Percentiles rank a stretch among this genome's conserved stretches.
These are phyloP conservation scores for Macrophomina pseudophaseolina DNA, from an alignment of 2,329 filamentous ascomycete species.

Conservation along the genomic window DNA sequence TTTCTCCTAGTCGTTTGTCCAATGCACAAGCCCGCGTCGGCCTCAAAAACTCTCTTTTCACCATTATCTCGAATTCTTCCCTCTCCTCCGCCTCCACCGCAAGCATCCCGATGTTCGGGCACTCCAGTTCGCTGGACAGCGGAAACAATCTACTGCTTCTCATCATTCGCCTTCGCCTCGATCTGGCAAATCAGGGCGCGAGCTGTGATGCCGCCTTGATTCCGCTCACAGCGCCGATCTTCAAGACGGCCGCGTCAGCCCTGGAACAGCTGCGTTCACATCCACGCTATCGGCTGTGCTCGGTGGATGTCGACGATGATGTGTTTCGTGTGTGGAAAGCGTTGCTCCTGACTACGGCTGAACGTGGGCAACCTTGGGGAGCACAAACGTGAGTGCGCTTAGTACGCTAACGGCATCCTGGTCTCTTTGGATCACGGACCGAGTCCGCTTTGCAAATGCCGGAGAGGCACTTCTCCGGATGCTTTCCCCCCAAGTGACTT, in stretches of 20 bases:
- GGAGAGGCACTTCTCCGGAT: constrained; percentile 35
- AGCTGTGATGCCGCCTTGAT: constrained; percentile 43
- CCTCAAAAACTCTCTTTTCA: constrained; percentile 39
- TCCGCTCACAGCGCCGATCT: constrained; percentile 31
- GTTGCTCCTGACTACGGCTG: constrained; percentile 30
- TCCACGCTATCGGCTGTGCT: background rate
- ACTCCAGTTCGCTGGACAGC: constrained; percentile 28
- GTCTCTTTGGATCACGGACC: constrained; percentile 33
- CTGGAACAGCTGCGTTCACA: background rate
- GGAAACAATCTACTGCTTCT: constrained; percentile 34
- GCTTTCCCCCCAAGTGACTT: constrained; percentile 27
- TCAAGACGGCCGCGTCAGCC: background rate
- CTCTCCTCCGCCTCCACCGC: too few species aligned
- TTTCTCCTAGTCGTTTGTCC: constrained; percentile 26
- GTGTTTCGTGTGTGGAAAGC: constrained; percentile 31
- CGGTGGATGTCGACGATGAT: constrained; percentile 31
- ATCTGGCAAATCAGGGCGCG: constrained; percentile 38
- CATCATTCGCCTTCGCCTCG: constrained; percentile 39
- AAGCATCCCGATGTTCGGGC: constrained; percentile 28
- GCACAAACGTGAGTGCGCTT: constrained; percentile 43
- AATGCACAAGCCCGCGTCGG: constrained; percentile 28
- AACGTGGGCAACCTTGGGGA: constrained; percentile 47
- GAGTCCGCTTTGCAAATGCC: constrained; percentile 42
- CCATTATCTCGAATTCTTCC: constrained; percentile 33
- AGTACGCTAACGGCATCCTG: constrained; percentile 33